Evolutionary conservation across 1,284 basidiomycete species (phyloP), one percentile per base, ranked within the genome.

Genomic region (Sporisorium graminicola): DNA sequence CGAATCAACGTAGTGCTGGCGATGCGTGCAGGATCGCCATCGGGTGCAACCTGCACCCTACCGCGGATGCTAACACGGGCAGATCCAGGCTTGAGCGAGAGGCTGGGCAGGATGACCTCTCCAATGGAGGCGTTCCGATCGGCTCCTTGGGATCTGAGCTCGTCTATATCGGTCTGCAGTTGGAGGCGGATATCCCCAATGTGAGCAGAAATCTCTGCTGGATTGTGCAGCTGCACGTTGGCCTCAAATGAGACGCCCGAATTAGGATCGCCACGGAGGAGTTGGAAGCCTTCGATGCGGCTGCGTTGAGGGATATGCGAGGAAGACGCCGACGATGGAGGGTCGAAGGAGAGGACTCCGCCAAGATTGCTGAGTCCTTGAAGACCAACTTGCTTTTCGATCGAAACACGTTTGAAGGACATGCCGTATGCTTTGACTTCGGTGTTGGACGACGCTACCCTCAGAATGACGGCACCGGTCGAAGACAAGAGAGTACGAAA

Each of bases 371-470:
- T 58, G 14, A 81, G 64, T 2, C 79, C 79, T 4, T 70, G 69
- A 9, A 80, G 27, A 20, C 22, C 16, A 35, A 81, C 69, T 12
- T 54, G 27, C 58, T 81, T 81, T 12, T 80, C 75, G 18, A 81
- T 37, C 16, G 22, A 12, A 14, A 81, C 66, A 26, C 65, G 64
- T 26, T 65, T 66, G 55, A 81, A 81, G 5, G 62, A 64, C 65
- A 81, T 64, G n/a, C 69, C 76, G 35, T 78, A 81, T 16, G 77
- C 79, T 42, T 78, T 80, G 58, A 81, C 65, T 49, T 72, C 60
- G 43, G 72, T 70, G 31, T 51, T 58, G 29, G 53, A 22, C 9
- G 78, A 62, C 33, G 49, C 61, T 10, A 74, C 58, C 24, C 43
- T 64, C 42, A 77, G 26, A 13, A 40, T 18, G 20, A 65, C 60